phyloP scores from a whole-genome alignment of 1,284 basidiomycete species.

The Fomes fomentarius region DNA sequence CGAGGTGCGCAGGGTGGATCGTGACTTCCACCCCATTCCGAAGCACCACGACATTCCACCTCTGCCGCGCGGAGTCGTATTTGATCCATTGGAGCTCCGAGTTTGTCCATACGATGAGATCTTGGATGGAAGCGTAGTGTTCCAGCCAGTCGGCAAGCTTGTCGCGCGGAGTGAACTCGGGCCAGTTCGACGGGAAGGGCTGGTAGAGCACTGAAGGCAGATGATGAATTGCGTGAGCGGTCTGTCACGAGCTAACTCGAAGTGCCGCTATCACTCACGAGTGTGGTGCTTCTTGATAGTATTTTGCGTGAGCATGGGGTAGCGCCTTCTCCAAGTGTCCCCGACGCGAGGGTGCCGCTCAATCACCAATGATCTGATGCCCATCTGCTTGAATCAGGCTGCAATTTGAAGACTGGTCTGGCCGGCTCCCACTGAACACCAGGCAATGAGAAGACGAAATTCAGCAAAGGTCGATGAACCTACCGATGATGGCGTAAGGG shows the following conservation, averaged over 20 bases:
- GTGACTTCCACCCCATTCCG: slow-evolving; percentile 42
- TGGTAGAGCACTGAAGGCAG: slow-evolving; percentile 38
- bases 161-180: slow-evolving; percentile 29
- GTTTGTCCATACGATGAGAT: slow-evolving; percentile 65
- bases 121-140: slow-evolving; percentile 59
- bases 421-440: slow-evolving; percentile 50
- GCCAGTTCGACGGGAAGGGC: slow-evolving; percentile 35
- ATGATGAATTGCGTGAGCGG: no score
- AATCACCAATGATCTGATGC: slow-evolving; percentile 49
- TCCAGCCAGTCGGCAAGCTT: slow-evolving; percentile 68
- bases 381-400: slow-evolving; percentile 56
- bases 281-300: slow-evolving; percentile 40
- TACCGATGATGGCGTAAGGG: slow-evolving; percentile 31
- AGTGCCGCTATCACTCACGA: slow-evolving; percentile 27
- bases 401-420: slow-evolving; percentile 56
- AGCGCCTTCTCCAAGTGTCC: slow-evolving; percentile 56
- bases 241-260: not conserved
- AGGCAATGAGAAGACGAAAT: slow-evolving; percentile 6
- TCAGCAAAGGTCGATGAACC: slow-evolving; percentile 4
- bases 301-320: slow-evolving; percentile 51
- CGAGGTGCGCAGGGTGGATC: slow-evolving; percentile 56
- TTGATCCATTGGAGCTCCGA: slow-evolving; percentile 37
- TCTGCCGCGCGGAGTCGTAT: slow-evolving; percentile 42
- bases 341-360: slow-evolving; percentile 51
- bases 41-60: slow-evolving; percentile 55